These are phyloP conservation scores for Isatis tinctoria DNA, from an alignment of 345 rosid species.

Conservation along the genomic window DNA sequence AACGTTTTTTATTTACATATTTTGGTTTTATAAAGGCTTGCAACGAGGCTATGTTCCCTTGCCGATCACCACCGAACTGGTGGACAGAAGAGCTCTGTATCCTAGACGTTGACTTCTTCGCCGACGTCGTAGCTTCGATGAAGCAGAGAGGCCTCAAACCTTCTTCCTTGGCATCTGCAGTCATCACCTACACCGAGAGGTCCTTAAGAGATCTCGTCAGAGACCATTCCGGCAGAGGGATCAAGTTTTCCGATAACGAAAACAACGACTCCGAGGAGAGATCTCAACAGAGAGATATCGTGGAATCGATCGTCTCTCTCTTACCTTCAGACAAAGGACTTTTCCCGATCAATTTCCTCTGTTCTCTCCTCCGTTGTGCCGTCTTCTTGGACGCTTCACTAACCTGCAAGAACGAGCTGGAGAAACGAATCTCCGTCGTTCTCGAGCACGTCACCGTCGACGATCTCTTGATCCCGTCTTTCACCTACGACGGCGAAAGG, in stretches of 20 bases:
- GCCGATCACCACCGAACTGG: constrained; percentile 90
- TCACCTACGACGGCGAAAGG: constrained; percentile 81
- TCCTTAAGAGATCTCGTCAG: constrained; percentile 82
- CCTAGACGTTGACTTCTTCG: constrained; percentile 49
- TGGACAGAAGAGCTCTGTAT: constrained; percentile 94
- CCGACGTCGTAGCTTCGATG: constrained; percentile 54
- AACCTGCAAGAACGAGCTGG: constrained; percentile 67
- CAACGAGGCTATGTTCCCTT: constrained; percentile 74
- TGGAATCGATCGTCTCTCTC: constrained; percentile 60
- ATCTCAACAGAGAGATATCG: constrained; percentile 51
- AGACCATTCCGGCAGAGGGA: constrained; percentile 65
- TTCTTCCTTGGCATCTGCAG: constrained; percentile 52
- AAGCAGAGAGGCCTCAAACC: constrained; percentile 66
- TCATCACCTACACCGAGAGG: constrained; percentile 70
- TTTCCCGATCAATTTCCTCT: constrained; percentile 73
- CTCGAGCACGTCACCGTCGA: constrained; percentile 76
- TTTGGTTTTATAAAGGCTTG: constrained; percentile 43
- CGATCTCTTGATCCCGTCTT: constrained; percentile 73
- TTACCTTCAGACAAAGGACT: constrained; percentile 73
- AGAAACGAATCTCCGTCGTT: constrained; percentile 66
- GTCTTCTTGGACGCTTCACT: constrained; percentile 57
- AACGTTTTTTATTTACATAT: background rate
- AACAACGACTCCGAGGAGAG: constrained; percentile 37
- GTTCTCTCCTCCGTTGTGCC: constrained; percentile 84
- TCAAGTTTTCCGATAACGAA: constrained; percentile 31